Evolutionary conservation across 2,329 filamentous ascomycete genomes (phyloP).

Genomic region (Ilyonectria mors-panacis): DNA sequence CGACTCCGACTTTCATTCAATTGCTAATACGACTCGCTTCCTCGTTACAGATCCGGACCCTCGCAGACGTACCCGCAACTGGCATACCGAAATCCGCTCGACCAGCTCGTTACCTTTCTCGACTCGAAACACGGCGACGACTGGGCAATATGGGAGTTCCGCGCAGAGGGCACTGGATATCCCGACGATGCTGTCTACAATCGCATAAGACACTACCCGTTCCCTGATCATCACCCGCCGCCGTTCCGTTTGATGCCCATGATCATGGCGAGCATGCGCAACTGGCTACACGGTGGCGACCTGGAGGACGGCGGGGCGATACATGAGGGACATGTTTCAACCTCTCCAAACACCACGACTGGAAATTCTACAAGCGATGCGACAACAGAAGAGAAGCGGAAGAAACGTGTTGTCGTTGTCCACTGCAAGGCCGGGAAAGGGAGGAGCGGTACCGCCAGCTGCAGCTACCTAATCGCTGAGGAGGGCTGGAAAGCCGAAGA

Average conservation of each 20-base stretch:
- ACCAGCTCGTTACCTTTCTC: conserved; percentile 88
- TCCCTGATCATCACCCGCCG: conserved; percentile 97
- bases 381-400: conserved; percentile 53
- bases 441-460: conserved; percentile 88
- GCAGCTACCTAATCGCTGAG: conserved; percentile 91
- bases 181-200: conserved; percentile 90
- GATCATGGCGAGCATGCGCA: conserved; percentile 93
- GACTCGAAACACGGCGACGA: conserved; percentile 85
- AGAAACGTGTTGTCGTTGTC: conserved; percentile 83
- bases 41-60: conserved; percentile 82
- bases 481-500: conserved; percentile 73
- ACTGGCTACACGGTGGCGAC: conserved; percentile 79
- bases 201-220: conserved; percentile 91
- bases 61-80: conserved; percentile 90
- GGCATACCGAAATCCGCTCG: conserved; percentile 93
- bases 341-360: neutral
- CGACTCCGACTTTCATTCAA: neutral
- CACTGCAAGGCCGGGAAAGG: conserved; percentile 99
- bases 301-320: conserved; percentile 47
- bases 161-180: conserved; percentile 96
- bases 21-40: conserved; percentile 27
- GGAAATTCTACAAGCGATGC: conserved; percentile 35
- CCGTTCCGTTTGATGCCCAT: conserved; percentile 90
- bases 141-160: conserved; percentile 99
- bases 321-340: conserved; percentile 37